Evolutionary conservation across 139 green algal species (phyloP), one percentile per base, ranked within the genome.

Genomic region (Volvox africanus): DNA sequence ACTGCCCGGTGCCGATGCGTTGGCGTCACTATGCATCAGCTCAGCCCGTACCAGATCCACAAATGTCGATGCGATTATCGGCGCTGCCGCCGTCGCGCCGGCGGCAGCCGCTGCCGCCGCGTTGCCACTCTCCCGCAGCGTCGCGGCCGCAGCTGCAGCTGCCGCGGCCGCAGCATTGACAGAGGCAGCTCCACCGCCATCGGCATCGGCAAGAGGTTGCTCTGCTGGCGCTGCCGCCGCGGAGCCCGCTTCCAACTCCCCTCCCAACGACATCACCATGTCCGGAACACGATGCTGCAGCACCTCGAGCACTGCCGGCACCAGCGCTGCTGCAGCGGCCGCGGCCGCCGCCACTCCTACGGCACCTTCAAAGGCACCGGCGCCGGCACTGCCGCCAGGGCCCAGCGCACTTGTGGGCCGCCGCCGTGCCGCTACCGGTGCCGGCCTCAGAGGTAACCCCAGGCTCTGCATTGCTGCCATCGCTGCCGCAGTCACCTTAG

Each of bases 401-500:
- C 6, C 22, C 17, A 86, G 24, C 80, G 50, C 50, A 30, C 80
- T 86, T 55, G 3, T 24, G 26, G 44, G 80, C 80, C 50, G 80
- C 80, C 44, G 80, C 80, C 50, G 80, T 55, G 26, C 24, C 80
- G 16, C 16, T 21, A 44, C 13, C 80, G 80, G 24, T 55, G 50
- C 3, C 26, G 80, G 28, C 35, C 32, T 37, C 36, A 84, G 78
- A 13, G 36, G 16, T 24, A 86, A 1, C 1, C 80, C 80, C 44
- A 86, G 28, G 50, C 80, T 86, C 80, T 71, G 80, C 80, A 71
- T 86, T 26, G 44, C 80, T 55, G 80, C 50, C 80, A 71, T 44
- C 80, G 80, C 80, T 26, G 80, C 50, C 12, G 50, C 80, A 5
- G 80, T 61, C 50, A 71, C 80, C 50, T 13, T 11, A 1, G 32